Base-by-base conservation (phyloP, 2,329 filamentous ascomycete species). In the Grosmannia huntii region DNA sequence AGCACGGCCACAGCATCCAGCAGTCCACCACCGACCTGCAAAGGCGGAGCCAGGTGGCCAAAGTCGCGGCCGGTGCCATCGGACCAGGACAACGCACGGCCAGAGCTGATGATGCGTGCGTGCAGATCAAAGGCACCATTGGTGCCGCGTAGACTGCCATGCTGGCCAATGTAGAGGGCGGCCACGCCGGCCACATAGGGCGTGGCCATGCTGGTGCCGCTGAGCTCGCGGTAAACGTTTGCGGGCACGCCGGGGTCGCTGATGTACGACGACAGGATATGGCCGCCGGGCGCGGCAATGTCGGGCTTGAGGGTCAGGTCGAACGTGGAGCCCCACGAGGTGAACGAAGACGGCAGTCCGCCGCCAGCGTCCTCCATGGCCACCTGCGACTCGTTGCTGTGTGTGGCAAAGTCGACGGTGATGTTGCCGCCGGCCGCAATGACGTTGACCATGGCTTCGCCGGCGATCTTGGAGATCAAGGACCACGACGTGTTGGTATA, bases 161-260 rank as follows among this genome's bases (percentile, higher is more conserved):
- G 62, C 31, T 66, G 66, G 11, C 67, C 62, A 36, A 72, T 65
- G 56, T 71, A 73, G 16, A 73, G 68, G 27, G 71, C 71, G 5
- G 71, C 70, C 19, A 72, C 67, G 28, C 74, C 75, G n/a, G 75
- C 75, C n/a, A 76, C 66, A 57, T 75, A 75, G 1, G 75, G 75
- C 19, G 70, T 71, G 4, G 75, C 72, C 76, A 79, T 78, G 6
- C 72, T 75, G 1, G 76, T 80, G 31, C 77, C 76, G 51, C 69
- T 73, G 28, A 75, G 66, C 53, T 53, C 52, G 21, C 27, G 33
- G 31, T 38, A 53, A 21, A 25, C 25, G 52, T 53, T 38, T 38
- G 36, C 36, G 36, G 36, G 36, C 36, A 38, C 36, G 36, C 36
- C 36, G 36, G 36, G 36, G 12, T 38, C 36, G 2, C 23, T 28